A percentile compares a stretch with the other conserved stretches of the same genome.
These are phyloP conservation scores for Lupinus albus DNA, from an alignment of 306 rosid species.

Conservation along the genomic window DNA sequence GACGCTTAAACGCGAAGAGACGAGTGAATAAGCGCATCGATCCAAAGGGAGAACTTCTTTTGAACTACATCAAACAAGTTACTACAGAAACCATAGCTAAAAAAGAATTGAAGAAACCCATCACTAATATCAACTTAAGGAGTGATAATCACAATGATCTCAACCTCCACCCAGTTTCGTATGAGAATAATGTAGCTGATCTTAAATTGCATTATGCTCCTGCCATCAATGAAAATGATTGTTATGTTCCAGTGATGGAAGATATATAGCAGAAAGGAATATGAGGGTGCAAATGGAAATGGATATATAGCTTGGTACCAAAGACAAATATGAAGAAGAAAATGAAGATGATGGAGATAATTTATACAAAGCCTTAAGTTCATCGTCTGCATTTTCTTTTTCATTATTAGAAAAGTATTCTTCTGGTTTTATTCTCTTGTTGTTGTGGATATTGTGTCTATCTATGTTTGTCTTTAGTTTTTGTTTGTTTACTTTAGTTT, in stretches of 20 bases:
- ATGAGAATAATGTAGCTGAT: background rate
- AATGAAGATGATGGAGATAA: constrained; percentile 39
- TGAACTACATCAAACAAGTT: constrained; percentile 55
- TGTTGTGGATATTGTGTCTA: too few species aligned
- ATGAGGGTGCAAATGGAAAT: constrained; percentile 38
- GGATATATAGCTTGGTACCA: background rate
- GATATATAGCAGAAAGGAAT: background rate
- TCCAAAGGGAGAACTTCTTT: constrained; percentile 37
- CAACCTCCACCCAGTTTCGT: too few species aligned
- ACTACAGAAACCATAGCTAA: background rate
- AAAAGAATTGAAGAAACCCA: too few species aligned
- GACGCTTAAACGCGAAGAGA: constrained; percentile 53
- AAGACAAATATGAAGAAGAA: constrained; percentile 39
- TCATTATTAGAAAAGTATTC: too few species aligned
- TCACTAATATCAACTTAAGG: too few species aligned
- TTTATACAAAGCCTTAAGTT: constrained; percentile 5
- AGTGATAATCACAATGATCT: too few species aligned
- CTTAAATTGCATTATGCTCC: background rate
- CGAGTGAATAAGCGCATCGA: constrained; percentile 19
- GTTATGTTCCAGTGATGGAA: background rate
- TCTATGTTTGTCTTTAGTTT: too few species aligned
- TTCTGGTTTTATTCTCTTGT: too few species aligned
- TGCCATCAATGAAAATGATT: background rate
- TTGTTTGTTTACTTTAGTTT: too few species aligned
- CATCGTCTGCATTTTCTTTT: background rate